Evolutionary conservation across 805 yeast species (phyloP), one percentile per base, ranked within the genome.

Genomic region (Candida golubevii): DNA sequence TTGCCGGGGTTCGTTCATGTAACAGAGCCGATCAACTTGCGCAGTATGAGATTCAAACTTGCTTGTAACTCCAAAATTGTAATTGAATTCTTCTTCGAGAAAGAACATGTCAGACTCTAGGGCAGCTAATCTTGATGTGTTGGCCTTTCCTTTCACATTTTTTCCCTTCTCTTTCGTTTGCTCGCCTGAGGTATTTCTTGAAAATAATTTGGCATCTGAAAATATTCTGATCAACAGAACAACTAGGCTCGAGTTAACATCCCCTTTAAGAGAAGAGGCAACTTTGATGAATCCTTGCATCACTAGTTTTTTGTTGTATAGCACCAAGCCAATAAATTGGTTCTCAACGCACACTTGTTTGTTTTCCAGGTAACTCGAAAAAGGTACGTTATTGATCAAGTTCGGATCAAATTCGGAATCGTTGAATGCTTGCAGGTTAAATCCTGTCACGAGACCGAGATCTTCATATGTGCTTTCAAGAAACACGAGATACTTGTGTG

Each of bases 31-130:
- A 18, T 43, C 42, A 18, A 43, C 28, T 14, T 34, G 23, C 11
- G 41, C 26, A 11, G 41, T n/a, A 13, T 14, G 9, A 11, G 41
- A 33, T 23, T 26, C 13, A 26, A 72, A 65, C 49, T 77, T 78
- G 53, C 82, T 76, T 0, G 83, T 72, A 1, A 80, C 59, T 3
- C 86, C 85, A 59, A 66, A 77, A 4, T 72, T 69, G 54, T 69
- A 71, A 14, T 73, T 76, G 48, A 69, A 73, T 37, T 72, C 77
- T 27, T 79, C 79, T 33, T 67, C 71, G 12, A 82, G 64, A 31
- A 77, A 38, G 6, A 65, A 44, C 2, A 48, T 37, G 26, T 48
- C 51, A 3, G 44, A 37, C 35, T 64, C 62, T 23, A 44, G 53
- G 47, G 68, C 74, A 6, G 44, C 48, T 7, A 62, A 44, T 33